Conservation (phyloP, 2,329 filamentous ascomycete genomes). For the Pleomassaria siparia region DNA sequence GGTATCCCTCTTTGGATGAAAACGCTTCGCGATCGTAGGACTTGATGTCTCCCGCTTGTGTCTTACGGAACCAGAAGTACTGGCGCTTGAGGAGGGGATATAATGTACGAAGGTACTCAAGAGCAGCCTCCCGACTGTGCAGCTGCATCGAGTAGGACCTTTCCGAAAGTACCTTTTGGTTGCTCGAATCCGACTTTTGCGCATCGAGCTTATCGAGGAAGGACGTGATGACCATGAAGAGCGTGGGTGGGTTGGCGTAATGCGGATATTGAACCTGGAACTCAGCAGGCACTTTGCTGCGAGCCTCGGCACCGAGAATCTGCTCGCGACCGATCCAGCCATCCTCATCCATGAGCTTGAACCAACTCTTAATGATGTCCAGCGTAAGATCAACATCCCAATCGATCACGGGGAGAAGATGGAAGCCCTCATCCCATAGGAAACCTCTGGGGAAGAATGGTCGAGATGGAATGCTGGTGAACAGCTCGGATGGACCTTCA, state of each 20-base stretch:
- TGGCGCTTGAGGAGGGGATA: constrained; percentile 88
- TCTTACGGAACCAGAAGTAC: constrained; percentile 93
- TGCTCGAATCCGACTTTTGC: constrained; percentile 37
- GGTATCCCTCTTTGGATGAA: constrained; percentile 87
- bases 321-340: constrained; percentile 98
- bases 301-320: constrained; percentile 86
- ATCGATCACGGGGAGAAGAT: constrained; percentile 85
- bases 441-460: constrained; percentile 97
- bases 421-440: constrained; percentile 97
- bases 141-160: constrained; percentile 63
- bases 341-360: constrained; percentile 91
- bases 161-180: constrained; percentile 38
- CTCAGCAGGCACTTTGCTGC: constrained; percentile 89
- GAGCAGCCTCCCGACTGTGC: constrained; percentile 66
- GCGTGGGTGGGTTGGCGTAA: constrained; percentile 93
- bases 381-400: constrained; percentile 86
- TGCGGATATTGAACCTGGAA: constrained; percentile 97
- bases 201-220: constrained; percentile 77
- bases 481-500: constrained; percentile 85
- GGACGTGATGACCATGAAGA: constrained; percentile 84
- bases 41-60: constrained; percentile 86
- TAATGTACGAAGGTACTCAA: constrained; percentile 71
- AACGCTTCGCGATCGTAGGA: constrained; percentile 88
- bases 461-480: constrained; percentile 86
- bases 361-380: constrained; percentile 94